Evolutionary conservation across 495 filamentous ascomycete species (phyloP).

Genomic region (Oidiodendron maius): DNA sequence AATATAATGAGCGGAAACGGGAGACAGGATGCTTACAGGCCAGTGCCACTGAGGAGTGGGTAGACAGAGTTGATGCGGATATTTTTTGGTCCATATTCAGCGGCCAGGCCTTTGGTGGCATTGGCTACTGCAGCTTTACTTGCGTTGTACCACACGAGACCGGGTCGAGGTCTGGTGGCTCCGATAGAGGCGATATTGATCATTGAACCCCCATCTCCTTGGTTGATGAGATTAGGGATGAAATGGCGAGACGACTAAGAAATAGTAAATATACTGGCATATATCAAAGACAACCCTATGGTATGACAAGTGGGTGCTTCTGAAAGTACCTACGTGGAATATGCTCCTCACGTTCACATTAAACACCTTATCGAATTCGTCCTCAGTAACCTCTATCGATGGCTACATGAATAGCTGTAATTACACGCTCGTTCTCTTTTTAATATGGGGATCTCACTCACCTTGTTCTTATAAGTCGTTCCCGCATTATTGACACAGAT

Average conservation of each 20-base stretch:
- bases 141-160: slow-evolving; percentile 66
- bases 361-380: slow-evolving; percentile 62
- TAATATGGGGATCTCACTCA: slow-evolving; percentile 7
- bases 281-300: neutral
- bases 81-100: slow-evolving; percentile 59
- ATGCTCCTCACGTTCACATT: slow-evolving; percentile 62
- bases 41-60: slow-evolving; percentile 57
- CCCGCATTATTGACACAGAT: slow-evolving; percentile 68
- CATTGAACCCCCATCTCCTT: slow-evolving; percentile 52
- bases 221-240: slow-evolving; percentile 48
- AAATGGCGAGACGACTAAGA: slow-evolving; percentile 37
- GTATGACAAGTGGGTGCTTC: neutral
- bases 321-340: slow-evolving; percentile 29
- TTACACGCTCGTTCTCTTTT: neutral
- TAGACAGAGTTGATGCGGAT: slow-evolving; percentile 61
- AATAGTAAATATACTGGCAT: neutral
- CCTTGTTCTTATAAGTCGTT: slow-evolving; percentile 62
- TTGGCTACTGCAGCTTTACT: slow-evolving; percentile 62
- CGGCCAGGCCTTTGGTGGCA: slow-evolving; percentile 59
- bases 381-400: slow-evolving; percentile 56
- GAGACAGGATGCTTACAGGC: slow-evolving; percentile 27
- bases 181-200: slow-evolving; percentile 65
- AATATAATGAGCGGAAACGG: neutral
- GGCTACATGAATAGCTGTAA: slow-evolving; percentile 33
- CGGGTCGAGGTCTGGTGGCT: slow-evolving; percentile 55